Base-by-base conservation (phyloP, 2,329 filamentous ascomycete species). In the Alternaria panax region DNA sequence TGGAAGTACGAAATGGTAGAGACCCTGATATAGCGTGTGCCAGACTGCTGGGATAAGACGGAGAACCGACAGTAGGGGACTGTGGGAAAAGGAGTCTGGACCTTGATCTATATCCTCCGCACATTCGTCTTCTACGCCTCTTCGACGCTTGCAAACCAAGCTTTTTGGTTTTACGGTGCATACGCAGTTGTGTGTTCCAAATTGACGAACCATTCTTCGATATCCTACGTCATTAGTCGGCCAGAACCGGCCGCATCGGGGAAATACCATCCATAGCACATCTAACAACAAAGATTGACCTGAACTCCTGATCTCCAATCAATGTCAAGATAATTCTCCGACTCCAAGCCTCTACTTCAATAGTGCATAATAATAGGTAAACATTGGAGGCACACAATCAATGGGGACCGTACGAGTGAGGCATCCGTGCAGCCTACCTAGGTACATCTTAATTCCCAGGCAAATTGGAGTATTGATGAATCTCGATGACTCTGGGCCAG, bases 41-140 rank as follows among this genome's bases (percentile, higher is more conserved):
- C 57, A 32, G 24, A 50, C 43, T 22, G 32, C 42, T 20, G 57
- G 57, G 45, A 22, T 25, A 24, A 25, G 27, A 54, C 51, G 24
- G 51, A 18, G 51, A 55, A 38, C 43, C 45, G 51, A 43, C 34
- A 38, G 18, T 36, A 50, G 45, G 57, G 43, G 55, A 48, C n/a
- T 32, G 9, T 38, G 43, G 32, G 20, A 20, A 51, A 34, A 51
- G 24, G 24, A 36, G 57, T 45, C 57, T 45, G 25, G 57, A 56
- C 57, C 52, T 18, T 38, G 51, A 43, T 54, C 56, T 16, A 48
- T 48, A 46, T 42, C 34, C 55, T 41, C 54, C 47, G 47, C 48
- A 50, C 38, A 50, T 51, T 43, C 41, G 28, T 45, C 51, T 46
- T 45, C 25, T 28, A 38, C 40, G 32, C 30, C 41, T 46, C 53